phyloP scores from a whole-genome alignment of 257 asterid species.

The Solanum virginianum region DNA sequence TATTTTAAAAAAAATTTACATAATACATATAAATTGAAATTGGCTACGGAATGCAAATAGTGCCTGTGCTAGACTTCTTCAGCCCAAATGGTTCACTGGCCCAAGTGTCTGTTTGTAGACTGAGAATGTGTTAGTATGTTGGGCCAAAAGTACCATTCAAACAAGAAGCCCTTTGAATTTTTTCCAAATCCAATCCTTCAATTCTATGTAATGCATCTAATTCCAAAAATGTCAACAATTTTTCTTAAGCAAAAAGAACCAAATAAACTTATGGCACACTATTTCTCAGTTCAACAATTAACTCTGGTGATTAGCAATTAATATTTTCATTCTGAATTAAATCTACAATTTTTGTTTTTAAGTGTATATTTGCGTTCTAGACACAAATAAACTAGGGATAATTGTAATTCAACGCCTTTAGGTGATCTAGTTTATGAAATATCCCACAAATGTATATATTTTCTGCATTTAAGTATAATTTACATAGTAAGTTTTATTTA shows the following conservation, averaged over 20 bases:
- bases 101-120: not conserved
- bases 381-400: not conserved
- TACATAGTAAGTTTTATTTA: too few relatives aligned
- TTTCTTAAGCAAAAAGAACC: too few relatives aligned
- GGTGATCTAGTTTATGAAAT: not conserved
- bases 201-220: not conserved
- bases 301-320: too few relatives aligned
- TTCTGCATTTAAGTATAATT: too few relatives aligned
- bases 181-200: not conserved
- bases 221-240: not conserved
- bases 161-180: not conserved
- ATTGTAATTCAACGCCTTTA: not conserved
- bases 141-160: not conserved
- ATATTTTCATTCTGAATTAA: too few relatives aligned
- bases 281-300: too few relatives aligned
- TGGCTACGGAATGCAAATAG: not conserved
- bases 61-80: not conserved
- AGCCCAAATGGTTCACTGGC: not conserved
- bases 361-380: not conserved
- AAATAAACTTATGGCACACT: too few relatives aligned
- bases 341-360: too few relatives aligned
- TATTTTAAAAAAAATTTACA: too few relatives aligned
- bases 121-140: not conserved
- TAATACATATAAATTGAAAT: not conserved
- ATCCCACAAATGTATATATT: not conserved